Base-by-base conservation (phyloP, 106 monocot species). In the Dendrobium chrysotoxum region DNA sequence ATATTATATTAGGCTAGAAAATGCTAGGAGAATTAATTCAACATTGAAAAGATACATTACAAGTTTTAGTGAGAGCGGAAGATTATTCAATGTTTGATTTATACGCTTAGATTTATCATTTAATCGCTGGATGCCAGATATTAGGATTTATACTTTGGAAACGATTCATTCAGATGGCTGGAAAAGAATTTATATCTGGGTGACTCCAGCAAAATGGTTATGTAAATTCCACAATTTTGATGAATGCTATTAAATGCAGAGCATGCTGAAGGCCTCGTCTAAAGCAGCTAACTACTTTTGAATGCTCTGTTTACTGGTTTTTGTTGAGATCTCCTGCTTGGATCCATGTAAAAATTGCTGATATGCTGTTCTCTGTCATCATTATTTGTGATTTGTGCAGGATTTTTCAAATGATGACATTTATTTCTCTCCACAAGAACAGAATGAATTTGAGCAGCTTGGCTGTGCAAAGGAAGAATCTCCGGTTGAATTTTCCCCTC, bases 311-410 rank as follows among this genome's bases (percentile, higher is more conserved):
- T 26, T 66, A 0, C 12, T 30, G 9, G 15, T 70, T 28, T 10
- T 12, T 35, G 70, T 9, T 70, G 35, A 31, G 31, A 30, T 70
- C 4, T 25, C 74, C 16, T 46, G 12, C 47, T 46, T 76, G 23
- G 20, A 12, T 71, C 18, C 5, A 31, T 35, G 20, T 7, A 6
- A 41, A 17, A 74, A n/a, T 41, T 42, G 74, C 74, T 74, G 6
- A 20, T 74, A 9, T 42, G 41, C 74, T 0, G 74, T 21, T 21
- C 70, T 71, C 74, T 74, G 15, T 74, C 40, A 41, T 74, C 21
- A 74, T 20, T 70, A 18, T 74, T 82, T 74, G 13, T 65, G 10
- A 20, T 81, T 20, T 79, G 12, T 85, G 79, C 79, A 87, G 84
- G 84, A 82, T 82, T 38, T 57, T 46, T 35, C 53, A 76, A 15